These are phyloP conservation scores for Backusella parvicylindrica DNA, from an alignment of 192 early-diverging fungal species.

Conservation along the genomic window DNA sequence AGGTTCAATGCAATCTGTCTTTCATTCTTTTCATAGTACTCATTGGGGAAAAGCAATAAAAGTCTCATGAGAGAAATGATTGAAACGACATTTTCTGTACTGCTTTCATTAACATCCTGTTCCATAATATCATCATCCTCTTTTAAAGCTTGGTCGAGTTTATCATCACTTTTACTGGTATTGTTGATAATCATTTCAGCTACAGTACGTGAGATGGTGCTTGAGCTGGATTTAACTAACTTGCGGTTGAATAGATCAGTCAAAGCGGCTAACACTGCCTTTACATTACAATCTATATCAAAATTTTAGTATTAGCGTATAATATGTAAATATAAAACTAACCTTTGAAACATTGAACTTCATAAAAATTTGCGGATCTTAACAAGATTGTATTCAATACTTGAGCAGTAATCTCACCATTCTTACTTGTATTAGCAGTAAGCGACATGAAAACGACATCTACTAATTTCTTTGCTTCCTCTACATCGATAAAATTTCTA, in stretches of 20 bases:
- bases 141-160: not conserved
- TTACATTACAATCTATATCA: conserved; percentile 14
- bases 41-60: conserved; percentile 45
- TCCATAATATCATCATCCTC: not conserved
- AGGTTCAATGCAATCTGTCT: conserved; percentile 36
- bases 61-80: conserved; percentile 29
- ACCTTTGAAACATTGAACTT: conserved; percentile 39
- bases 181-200: not conserved
- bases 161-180: not conserved
- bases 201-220: not conserved
- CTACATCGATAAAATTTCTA: conserved; percentile 28
- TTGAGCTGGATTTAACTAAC: not conserved
- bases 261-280: conserved; percentile 7
- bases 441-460: conserved; percentile 27
- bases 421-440: not conserved
- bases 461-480: conserved; percentile 30
- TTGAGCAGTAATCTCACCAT: conserved; percentile 18
- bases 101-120: not conserved
- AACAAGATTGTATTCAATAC: conserved; percentile 35
- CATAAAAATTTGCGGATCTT: conserved; percentile 47
- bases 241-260: conserved; percentile 2
- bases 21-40: conserved; percentile 45
- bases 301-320: not conserved
- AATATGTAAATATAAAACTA: not conserved
- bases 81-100: not conserved